Percentiles rank a stretch among this genome's conserved stretches.
Conservation (phyloP, 495 filamentous ascomycete species). For the Tuber melanosporum region DNA sequence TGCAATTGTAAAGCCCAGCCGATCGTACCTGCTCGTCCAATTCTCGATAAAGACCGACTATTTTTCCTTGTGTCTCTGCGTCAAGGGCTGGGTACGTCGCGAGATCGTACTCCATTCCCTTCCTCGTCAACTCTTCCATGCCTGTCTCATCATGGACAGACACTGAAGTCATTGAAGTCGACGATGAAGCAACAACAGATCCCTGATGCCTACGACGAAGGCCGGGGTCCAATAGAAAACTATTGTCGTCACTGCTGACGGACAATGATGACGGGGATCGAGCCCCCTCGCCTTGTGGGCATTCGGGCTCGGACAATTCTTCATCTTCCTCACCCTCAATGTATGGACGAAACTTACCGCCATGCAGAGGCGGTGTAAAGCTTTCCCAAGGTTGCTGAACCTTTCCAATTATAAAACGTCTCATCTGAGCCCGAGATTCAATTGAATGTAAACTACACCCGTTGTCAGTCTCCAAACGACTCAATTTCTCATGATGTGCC, state of each 20-base stretch:
- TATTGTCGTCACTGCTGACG: constrained; percentile 41
- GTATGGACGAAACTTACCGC: constrained; percentile 68
- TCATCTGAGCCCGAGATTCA: constrained; percentile 71
- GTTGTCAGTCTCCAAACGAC: constrained; percentile 10
- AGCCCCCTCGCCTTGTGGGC: constrained; percentile 20
- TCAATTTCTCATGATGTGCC: not conserved
- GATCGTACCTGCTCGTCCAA: constrained; percentile 63
- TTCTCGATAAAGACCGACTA: constrained; percentile 71
- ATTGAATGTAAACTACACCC: constrained; percentile 67
- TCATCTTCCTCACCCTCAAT: constrained; percentile 42
- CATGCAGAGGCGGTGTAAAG: constrained; percentile 88
- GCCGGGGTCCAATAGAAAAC: constrained; percentile 39
- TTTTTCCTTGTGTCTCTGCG: constrained; percentile 62
- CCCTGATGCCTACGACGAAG: constrained; percentile 36
- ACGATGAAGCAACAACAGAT: constrained; percentile 39
- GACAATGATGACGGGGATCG: constrained; percentile 41
- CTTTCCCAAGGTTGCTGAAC: constrained; percentile 80
- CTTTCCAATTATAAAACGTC: constrained; percentile 73
- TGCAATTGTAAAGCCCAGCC: constrained; percentile 77
- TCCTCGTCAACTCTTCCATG: constrained; percentile 65
- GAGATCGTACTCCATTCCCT: constrained; percentile 68
- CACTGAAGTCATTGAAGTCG: constrained; percentile 47
- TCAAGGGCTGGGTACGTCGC: constrained; percentile 80
- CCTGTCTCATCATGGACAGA: constrained; percentile 52
- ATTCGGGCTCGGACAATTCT: constrained; percentile 41